phyloP scores from a whole-genome alignment of 331 rosid species.

The Rosa hybrid region DNA sequence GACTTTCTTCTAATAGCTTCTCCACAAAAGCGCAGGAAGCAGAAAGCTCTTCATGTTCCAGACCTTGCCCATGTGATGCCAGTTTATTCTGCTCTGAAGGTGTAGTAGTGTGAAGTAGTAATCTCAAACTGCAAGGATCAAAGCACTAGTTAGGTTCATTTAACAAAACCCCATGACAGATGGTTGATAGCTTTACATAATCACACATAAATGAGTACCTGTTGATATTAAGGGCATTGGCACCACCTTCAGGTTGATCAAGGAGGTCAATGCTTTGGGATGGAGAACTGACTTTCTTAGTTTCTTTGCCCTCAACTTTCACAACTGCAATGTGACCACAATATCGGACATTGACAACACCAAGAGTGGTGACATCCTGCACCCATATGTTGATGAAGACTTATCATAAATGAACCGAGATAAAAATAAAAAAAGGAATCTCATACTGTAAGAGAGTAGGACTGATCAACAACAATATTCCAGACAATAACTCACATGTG shows the following conservation, averaged over 20 bases:
- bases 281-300: slow-evolving; percentile 41
- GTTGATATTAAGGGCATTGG: slow-evolving; percentile 88
- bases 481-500: slow-evolving; percentile 71
- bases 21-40: slow-evolving; percentile 58
- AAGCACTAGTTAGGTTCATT: slow-evolving; percentile 25
- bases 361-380: slow-evolving; percentile 86
- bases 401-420: slow-evolving; percentile 15
- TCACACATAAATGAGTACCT: slow-evolving; percentile 47
- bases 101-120: slow-evolving; percentile 64
- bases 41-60: slow-evolving; percentile 61
- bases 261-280: slow-evolving; percentile 65
- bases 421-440: slow-evolving; percentile 10
- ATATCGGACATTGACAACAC: slow-evolving; percentile 78
- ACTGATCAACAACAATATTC: slow-evolving; percentile 25
- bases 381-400: slow-evolving; percentile 32
- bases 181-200: slow-evolving; percentile 4
- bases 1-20: slow-evolving; percentile 68
- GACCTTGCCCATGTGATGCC: slow-evolving; percentile 39
- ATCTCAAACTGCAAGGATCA: slow-evolving; percentile 71
- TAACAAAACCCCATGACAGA: background rate
- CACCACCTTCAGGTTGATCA: slow-evolving; percentile 96
- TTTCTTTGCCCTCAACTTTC: slow-evolving; percentile 67
- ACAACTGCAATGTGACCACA: slow-evolving; percentile 80
- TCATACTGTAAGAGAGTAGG: background rate
- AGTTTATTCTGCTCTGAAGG: slow-evolving; percentile 60